Percentiles rank a stretch among this genome's conserved stretches.
Conservation (phyloP, 2,329 filamentous ascomycete species). For the Claviceps sp. region DNA sequence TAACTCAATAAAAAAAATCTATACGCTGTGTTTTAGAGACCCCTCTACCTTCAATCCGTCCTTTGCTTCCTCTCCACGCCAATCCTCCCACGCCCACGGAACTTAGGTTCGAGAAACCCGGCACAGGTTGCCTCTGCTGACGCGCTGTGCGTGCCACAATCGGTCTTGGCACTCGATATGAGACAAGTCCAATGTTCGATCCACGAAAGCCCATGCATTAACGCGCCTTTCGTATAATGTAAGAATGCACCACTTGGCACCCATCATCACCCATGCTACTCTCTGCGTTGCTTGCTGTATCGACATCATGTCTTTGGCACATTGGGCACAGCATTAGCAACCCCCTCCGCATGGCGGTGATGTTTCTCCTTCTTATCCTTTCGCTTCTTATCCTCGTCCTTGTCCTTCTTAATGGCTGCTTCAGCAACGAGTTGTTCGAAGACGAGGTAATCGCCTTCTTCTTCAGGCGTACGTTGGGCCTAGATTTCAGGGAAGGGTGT, state of each 20-base stretch:
- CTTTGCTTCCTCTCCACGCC: too few relatives aligned
- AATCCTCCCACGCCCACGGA: too few relatives aligned
- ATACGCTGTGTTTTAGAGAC: background rate
- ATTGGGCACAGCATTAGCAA: slow-evolving; percentile 15
- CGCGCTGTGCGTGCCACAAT: too few relatives aligned
- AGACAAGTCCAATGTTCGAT: too few relatives aligned
- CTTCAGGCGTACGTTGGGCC: slow-evolving; percentile 81
- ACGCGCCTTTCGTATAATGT: too few relatives aligned
- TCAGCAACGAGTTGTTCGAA: slow-evolving; percentile 98
- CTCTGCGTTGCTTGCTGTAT: background rate
- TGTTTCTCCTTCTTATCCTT: slow-evolving; percentile 35
- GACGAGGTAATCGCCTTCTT: slow-evolving; percentile 97
- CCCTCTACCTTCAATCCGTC: too few relatives aligned
- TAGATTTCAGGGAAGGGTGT: slow-evolving; percentile 21
- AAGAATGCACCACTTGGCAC: too few relatives aligned
- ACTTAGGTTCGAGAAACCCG: too few relatives aligned
- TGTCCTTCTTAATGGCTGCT: slow-evolving; percentile 87
- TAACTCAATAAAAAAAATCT: background rate
- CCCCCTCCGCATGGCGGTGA: slow-evolving; percentile 17
- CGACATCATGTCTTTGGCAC: slow-evolving; percentile 9
- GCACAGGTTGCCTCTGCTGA: too few relatives aligned
- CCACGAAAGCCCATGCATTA: too few relatives aligned
- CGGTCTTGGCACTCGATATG: too few relatives aligned
- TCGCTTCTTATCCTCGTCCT: slow-evolving; percentile 59
- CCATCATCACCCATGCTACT: too few relatives aligned